Base-by-base conservation (phyloP, 495 filamentous ascomycete genomes). In the Aspergillus kassunensis region DNA sequence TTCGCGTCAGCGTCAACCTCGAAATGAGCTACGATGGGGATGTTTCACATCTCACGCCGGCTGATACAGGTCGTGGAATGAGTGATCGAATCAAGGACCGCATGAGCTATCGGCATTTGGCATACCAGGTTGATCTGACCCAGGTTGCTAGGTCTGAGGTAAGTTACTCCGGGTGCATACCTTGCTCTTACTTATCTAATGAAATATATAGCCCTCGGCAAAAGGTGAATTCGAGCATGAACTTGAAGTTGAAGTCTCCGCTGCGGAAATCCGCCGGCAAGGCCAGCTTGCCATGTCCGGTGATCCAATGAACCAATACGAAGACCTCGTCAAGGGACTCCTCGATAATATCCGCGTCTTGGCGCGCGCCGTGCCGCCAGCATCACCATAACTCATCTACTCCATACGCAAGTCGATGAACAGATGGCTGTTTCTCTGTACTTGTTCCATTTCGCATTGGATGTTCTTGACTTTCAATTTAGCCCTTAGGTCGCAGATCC, bases 51-150 rank as follows among this genome's bases (percentile, higher is more conserved):
- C 69, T 89, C 1, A 52, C 67, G 0, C 67, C 62, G 29, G 70
- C 56, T 36, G 71, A 68, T 57, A 57, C 54, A 20, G 44, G 59
- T 54, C 49, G 69, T 1, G 69, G 67, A 15, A 75, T 78, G 6
- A 77, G 80, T 3, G 82, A 87, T 50, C 81, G 91, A 8, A 85
- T 80, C 49, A 97, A 97, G 67, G 90, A 97, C 71, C 77, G 91
- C 23, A 72, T 97, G 69, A 91, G 87, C 64, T 97, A 97, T 71
- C 81, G 76, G 16, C 92, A 96, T 64, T 70, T 86, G 39, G 81
- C 77, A 18, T 96, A 93, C 64, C 89, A 91, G 58, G 77, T 97
- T 57, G 91, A 97, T 71, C 67, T 97, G 31, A 97, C 91, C 0
- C 90, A 95, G 63, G 91, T 97, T 11, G 86, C 82, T 9, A 75